Base-by-base conservation (phyloP, 2,329 filamentous ascomycete species). In the Cytospora schulzeri region DNA sequence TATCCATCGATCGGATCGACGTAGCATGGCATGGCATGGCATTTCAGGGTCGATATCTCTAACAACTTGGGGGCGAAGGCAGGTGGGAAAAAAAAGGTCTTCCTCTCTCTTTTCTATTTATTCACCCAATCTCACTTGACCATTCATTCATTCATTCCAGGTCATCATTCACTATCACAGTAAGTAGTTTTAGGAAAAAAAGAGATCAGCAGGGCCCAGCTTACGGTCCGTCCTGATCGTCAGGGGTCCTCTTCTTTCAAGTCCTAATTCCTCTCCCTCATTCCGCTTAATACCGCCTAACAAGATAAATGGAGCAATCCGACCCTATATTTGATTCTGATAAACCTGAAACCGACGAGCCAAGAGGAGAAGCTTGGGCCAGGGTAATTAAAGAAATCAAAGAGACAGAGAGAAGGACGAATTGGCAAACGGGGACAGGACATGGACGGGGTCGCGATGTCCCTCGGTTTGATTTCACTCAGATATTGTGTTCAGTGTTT, bases 311-410 rank as follows among this genome's bases (percentile, higher is more conserved):
- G 52, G 52, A 53, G 54, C 52, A 62, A 50, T 35, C 60, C 38
- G 60, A 50, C 60, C 52, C 60, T 62, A 45, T 53, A 56, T 56
- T 54, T 50, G 52, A 41, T 26, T 51, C 50, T 62, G 60, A 62
- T 62, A 56, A 62, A 62, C 60, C 52, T 62, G 60, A 62, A 62
- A 62, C 60, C 52, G 60, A 56, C 38, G 38, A 31, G 55, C 52
- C 60, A 38, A 28, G 51, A 28, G 15, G n/a, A 5, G 6, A 29
- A 53, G 28, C 51, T 48, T 48, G 45, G 45, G 19, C 45, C 45
- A 48, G 1, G 45, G n/a, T 14, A 48, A 48, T 48, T n/a, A 48
- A 48, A 48, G 12, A 24, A 24, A 1, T 6, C 29, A 4, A n/a
- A n/a, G n/a, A n/a, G n/a, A n/a, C n/a, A n/a, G n/a, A n/a, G n/a